A percentile compares a stretch with the other conserved stretches of the same genome.
Evolutionary conservation across 192 early-diverging fungal genomes (phyloP).

Genomic region (Coemansia interrupta): DNA sequence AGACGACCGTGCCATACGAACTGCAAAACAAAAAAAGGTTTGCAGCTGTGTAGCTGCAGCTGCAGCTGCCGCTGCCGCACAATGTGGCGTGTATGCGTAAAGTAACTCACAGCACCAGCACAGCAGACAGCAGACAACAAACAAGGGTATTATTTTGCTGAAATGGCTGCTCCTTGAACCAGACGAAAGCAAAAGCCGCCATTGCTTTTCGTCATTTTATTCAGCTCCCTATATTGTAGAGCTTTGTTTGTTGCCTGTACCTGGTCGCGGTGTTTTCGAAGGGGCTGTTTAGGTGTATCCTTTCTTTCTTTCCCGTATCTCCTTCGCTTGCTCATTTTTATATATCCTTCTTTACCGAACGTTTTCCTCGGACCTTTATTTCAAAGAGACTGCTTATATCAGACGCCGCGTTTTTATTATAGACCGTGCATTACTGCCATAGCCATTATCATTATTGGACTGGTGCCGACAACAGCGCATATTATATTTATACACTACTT

Average conservation of each 20-base stretch:
- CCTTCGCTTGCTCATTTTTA: too few relatives aligned
- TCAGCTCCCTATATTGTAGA: too few relatives aligned
- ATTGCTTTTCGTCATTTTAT: neutral
- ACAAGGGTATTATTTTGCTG: neutral
- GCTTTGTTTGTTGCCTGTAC: neutral
- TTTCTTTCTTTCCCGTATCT: too few relatives aligned
- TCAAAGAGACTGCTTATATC: too few relatives aligned
- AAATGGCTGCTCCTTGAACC: constrained; percentile 4
- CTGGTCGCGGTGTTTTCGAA: neutral
- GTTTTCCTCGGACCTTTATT: too few relatives aligned
- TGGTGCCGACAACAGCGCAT: too few relatives aligned
- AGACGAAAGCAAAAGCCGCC: neutral
- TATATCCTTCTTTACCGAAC: too few relatives aligned
- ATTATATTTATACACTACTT: too few relatives aligned
- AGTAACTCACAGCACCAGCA: neutral
- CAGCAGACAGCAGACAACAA: neutral
- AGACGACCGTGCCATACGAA: neutral
- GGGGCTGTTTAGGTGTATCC: neutral
- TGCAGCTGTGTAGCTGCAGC: too few relatives aligned
- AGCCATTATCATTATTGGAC: too few relatives aligned
- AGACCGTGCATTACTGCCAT: too few relatives aligned
- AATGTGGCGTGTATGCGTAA: constrained; percentile 5
- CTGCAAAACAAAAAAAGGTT: constrained; percentile 4
- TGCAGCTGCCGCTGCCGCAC: neutral
- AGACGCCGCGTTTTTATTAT: too few relatives aligned